Evolutionary conservation across 495 filamentous ascomycete species (phyloP).

Genomic region (Xylaria cubensis): DNA sequence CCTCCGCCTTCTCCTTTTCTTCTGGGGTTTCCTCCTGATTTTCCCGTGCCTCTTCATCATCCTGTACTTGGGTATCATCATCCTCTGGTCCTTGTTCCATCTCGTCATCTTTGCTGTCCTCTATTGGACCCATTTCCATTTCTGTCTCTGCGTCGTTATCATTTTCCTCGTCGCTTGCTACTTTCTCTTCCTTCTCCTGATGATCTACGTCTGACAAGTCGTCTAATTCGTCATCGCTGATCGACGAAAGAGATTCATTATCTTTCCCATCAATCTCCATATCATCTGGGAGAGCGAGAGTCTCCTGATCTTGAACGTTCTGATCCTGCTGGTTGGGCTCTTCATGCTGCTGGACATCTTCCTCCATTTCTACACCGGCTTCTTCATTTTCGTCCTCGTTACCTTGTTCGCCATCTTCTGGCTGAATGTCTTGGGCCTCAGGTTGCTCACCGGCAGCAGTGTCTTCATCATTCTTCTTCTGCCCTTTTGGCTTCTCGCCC

Average conservation of each 20-base stretch:
- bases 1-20: constrained; percentile 41
- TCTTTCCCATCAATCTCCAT: constrained; percentile 71
- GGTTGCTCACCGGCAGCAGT: constrained; percentile 67
- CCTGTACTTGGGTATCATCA: constrained; percentile 41
- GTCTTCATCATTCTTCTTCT: constrained; percentile 68
- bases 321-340: constrained; percentile 68
- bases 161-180: constrained; percentile 38
- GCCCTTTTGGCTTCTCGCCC: constrained; percentile 71
- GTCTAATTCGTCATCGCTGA: constrained; percentile 63
- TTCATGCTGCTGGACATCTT: constrained; percentile 74
- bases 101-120: constrained; percentile 38
- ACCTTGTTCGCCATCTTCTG: constrained; percentile 57
- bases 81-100: constrained; percentile 40
- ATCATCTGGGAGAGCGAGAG: constrained; percentile 70
- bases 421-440: constrained; percentile 60
- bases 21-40: constrained; percentile 51
- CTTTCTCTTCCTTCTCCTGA: constrained; percentile 46
- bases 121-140: constrained; percentile 34
- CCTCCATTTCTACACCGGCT: constrained; percentile 69
- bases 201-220: constrained; percentile 60
- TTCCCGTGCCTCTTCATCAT: constrained; percentile 54
- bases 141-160: constrained; percentile 38
- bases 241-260: constrained; percentile 51
- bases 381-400: constrained; percentile 60
- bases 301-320: constrained; percentile 67